Evolutionary conservation across 139 green algal genomes (phyloP), one percentile per base, ranked within the genome.

Genomic region (Desmodesmus armatus): DNA sequence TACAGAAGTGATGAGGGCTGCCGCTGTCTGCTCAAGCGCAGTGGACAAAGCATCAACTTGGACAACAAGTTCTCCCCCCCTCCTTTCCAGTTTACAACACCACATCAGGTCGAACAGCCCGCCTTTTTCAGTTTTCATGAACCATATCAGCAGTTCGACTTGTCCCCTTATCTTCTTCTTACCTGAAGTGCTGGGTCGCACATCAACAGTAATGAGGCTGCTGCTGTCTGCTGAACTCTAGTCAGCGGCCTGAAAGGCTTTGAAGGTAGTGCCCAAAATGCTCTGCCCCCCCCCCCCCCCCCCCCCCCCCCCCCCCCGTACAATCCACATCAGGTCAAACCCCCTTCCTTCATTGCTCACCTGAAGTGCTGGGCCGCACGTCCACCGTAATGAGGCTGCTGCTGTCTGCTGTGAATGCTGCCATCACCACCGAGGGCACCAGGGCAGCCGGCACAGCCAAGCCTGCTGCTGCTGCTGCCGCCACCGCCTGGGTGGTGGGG

Each of bases 351-450:
- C n/a, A 43, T 9, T 23, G 11, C 63, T 43, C 37, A 41, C 86
- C 87, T n/a, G n/a, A n/a, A 62, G 88, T 87, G 25, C 87, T 87
- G 37, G 88, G 91, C 44, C 89, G 80, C 6, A 92, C 43, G 49
- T 96, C 93, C 41, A 95, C 91, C 2, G 94, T 96, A 0, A 87
- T 86, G 53, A 95, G 76, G 33, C 51, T 39, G 70, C 43, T 49
- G 5, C 80, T 88, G 40, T 91, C 81, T 13, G n/a, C 43, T 51
- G 58, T 91, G 78, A 96, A 94, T 0, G 88, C 84, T 23, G 90
- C 37, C 49, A 90, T 82, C 0, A 77, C 67, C 11, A 95, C 90
- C 13, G 73, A 75, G 0, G 87, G 92, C 87, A 89, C 76, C 47
- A 89, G 51, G 3, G 63, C 67, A n/a, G n/a, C n/a, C n/a, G n/a